Conservation (phyloP, 306 rosid genomes). For the Pterocarpus santalinus region DNA sequence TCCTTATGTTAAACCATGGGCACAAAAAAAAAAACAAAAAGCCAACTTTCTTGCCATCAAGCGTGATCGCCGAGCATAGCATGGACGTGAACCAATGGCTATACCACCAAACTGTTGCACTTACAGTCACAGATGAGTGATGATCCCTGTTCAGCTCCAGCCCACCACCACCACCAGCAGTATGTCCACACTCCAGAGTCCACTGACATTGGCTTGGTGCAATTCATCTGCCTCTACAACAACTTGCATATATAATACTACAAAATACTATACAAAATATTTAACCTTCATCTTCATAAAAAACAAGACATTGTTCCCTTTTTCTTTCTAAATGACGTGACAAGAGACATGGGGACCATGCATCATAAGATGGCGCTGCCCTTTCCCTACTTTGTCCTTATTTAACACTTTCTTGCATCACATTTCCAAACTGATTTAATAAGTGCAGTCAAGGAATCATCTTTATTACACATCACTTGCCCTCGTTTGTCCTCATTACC, state of each 20-base stretch:
- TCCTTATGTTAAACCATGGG: too few relatives aligned
- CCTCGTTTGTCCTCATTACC: not conserved
- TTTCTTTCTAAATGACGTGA: conserved; percentile 46
- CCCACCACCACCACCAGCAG: conserved; percentile 46
- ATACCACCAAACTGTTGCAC: conserved; percentile 1
- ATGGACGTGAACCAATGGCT: not conserved
- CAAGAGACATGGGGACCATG: conserved; percentile 62
- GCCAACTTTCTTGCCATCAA: not conserved
- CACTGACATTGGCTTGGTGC: conserved; percentile 51
- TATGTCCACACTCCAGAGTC: conserved; percentile 2
- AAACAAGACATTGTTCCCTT: conserved; percentile 18
- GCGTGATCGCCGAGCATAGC: conserved; percentile 22
- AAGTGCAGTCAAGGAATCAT: not conserved
- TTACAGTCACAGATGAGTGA: conserved; percentile 15
- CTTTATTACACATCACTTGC: not conserved
- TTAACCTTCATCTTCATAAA: not conserved
- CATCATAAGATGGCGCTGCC: conserved; percentile 64
- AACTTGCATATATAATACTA: conserved; percentile 48
- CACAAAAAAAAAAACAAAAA: too few relatives aligned
- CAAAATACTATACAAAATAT: not conserved
- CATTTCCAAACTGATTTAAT: conserved; percentile 35
- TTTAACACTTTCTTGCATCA: conserved; percentile 53
- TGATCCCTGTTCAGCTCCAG: conserved; percentile 38
- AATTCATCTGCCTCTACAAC: conserved; percentile 37
- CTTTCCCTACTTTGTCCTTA: conserved; percentile 73